Percentiles rank a stretch among this genome's conserved stretches.
Evolutionary conservation across 176 grass and related monocot genomes (phyloP).

Genomic region (Carex cristatella): DNA sequence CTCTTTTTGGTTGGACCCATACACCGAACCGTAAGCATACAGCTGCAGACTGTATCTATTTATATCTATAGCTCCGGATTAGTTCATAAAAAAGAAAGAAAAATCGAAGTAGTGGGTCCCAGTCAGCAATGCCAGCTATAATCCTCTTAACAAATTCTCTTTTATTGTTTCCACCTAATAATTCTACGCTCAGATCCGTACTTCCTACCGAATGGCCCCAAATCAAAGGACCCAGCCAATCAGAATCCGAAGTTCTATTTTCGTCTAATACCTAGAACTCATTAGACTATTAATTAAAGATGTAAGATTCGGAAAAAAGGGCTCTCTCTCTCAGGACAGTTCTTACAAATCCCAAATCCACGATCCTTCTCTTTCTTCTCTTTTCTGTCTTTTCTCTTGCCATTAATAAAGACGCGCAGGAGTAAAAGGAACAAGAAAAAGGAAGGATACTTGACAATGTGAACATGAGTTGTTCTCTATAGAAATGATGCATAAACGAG

Average conservation of each 20-base stretch:
- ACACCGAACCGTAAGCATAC: neutral
- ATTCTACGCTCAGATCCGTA: neutral
- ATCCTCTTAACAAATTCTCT: constrained; percentile 24
- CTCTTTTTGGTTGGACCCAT: neutral
- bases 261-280: neutral
- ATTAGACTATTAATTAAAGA: neutral
- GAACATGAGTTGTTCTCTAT: neutral
- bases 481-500: neutral
- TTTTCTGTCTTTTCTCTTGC: neutral
- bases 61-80: constrained; percentile 8
- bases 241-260: neutral
- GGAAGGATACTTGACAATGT: constrained; percentile 17
- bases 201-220: neutral
- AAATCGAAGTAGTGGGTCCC: constrained; percentile 28
- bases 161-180: neutral
- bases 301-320: constrained; percentile 23
- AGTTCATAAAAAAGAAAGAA: constrained; percentile 19
- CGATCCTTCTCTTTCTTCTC: neutral
- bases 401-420: neutral
- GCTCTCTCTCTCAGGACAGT: neutral
- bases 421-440: neutral
- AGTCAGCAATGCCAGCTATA: constrained; percentile 37
- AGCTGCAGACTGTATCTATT: neutral
- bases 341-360: constrained; percentile 27
- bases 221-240: neutral